Conservation (phyloP, 2,329 filamentous ascomycete genomes). For the Pseudofabraea citricarpa region DNA sequence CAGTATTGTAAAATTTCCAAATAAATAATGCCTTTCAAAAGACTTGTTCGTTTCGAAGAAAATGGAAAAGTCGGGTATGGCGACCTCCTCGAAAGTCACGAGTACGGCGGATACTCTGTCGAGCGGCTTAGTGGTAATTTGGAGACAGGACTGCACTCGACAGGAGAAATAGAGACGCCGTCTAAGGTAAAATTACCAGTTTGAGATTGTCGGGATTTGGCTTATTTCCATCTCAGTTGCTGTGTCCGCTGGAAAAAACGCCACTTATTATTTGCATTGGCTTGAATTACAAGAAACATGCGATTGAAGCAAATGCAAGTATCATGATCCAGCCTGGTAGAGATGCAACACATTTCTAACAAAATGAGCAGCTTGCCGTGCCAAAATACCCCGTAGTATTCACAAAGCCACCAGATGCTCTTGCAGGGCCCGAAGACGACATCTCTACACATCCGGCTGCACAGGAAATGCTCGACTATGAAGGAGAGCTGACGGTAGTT, state of each 20-base stretch:
- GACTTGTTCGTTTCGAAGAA: not conserved
- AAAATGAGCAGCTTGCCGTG: conserved; percentile 13
- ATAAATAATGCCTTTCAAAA: not conserved
- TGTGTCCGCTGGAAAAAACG: not conserved
- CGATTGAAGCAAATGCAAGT: conserved; percentile 6
- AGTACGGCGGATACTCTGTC: not conserved
- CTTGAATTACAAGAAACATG: conserved; percentile 53
- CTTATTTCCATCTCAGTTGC: no score
- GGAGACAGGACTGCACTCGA: not conserved
- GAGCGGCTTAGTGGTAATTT: not conserved
- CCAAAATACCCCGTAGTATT: conserved; percentile 46
- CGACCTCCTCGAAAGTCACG: not conserved
- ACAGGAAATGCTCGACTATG: conserved; percentile 46
- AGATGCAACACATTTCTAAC: not conserved
- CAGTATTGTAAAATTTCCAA: no score
- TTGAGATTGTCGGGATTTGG: no score
- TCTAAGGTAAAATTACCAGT: not conserved
- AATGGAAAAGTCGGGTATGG: not conserved
- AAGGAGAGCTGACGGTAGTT: conserved; percentile 61
- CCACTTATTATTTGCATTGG: conserved; percentile 54
- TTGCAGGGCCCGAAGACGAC: conserved; percentile 29
- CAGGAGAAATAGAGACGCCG: not conserved
- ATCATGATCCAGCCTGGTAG: not conserved
- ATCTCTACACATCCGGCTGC: conserved; percentile 43
- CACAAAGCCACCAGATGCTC: conserved; percentile 41